These are phyloP conservation scores for Calycina marina DNA, from an alignment of 2,329 filamentous ascomycete species.

Conservation along the genomic window DNA sequence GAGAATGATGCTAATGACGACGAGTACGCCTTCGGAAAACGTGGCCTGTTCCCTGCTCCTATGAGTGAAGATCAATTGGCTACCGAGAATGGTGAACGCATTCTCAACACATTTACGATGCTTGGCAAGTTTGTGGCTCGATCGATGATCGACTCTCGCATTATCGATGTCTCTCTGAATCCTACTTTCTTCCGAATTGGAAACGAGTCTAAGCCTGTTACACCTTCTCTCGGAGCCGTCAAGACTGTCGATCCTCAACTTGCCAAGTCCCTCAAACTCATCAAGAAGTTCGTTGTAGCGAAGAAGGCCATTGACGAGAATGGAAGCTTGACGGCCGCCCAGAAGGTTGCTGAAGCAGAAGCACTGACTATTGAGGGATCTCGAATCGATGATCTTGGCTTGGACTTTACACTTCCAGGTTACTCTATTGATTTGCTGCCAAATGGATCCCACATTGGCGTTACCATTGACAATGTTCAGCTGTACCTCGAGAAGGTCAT, in stretches of 20 bases:
- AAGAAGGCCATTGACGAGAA: constrained; percentile 76
- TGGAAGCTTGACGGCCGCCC: constrained; percentile 42
- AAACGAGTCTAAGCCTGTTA: constrained; percentile 47
- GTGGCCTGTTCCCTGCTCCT: constrained; percentile 82
- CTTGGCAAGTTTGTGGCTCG: constrained; percentile 95
- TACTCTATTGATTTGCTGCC: constrained; percentile 74
- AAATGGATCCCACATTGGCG: constrained; percentile 56
- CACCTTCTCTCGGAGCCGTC: constrained; percentile 76
- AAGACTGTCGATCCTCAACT: constrained; percentile 79
- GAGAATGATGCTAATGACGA: constrained; percentile 68
- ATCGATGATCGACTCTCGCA: constrained; percentile 95
- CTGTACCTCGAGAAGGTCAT: constrained; percentile 78
- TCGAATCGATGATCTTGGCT: constrained; percentile 68
- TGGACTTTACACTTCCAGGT: constrained; percentile 91
- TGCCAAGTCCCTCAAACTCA: constrained; percentile 68
- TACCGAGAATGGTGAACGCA: constrained; percentile 70
- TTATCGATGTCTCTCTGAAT: constrained; percentile 96
- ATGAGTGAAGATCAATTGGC: constrained; percentile 65
- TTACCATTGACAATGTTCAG: constrained; percentile 87
- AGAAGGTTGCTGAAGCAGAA: constrained; percentile 58
- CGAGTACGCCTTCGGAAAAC: constrained; percentile 73
- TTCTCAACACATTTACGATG: constrained; percentile 78
- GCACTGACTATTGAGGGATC: constrained; percentile 62
- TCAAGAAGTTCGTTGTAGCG: constrained; percentile 73
- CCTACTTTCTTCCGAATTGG: constrained; percentile 94